Percentiles rank a stretch among this genome's conserved stretches.
phyloP scores from a whole-genome alignment of 1,284 basidiomycete genomes.

The Cutaneotrichosporon dermatis region DNA sequence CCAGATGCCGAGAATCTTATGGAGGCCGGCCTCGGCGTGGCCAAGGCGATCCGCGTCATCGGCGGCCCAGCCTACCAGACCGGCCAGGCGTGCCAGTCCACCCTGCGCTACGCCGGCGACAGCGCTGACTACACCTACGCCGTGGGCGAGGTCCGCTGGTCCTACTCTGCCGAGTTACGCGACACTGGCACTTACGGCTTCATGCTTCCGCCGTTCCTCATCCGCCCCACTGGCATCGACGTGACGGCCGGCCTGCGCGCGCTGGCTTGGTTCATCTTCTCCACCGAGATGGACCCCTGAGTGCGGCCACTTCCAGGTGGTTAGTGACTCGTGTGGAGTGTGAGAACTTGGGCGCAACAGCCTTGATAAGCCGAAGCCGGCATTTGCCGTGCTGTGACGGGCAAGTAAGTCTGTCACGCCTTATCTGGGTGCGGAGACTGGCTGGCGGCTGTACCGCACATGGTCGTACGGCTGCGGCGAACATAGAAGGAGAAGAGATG shows the following conservation, averaged over 20 bases:
- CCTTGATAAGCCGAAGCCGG: no score
- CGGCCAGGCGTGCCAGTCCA: conserved; percentile 63
- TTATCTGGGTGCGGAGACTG: no score
- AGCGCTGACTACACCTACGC: conserved; percentile 72
- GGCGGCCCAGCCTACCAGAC: conserved; percentile 60
- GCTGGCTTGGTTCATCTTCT: conserved; percentile 62
- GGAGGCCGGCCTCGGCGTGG: conserved; percentile 70
- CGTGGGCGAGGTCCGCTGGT: conserved; percentile 62
- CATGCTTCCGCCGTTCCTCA: conserved; percentile 65
- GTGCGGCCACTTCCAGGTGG: no score
- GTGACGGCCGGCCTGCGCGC: conserved; percentile 62
- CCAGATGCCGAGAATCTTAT: conserved; percentile 76
- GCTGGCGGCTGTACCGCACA: no score
- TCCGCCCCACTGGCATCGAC: conserved; percentile 73
- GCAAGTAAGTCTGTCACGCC: no score
- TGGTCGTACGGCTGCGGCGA: no score
- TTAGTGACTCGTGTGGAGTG: no score
- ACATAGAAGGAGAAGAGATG: no score
- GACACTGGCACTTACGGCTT: conserved; percentile 86
- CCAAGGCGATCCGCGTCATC: conserved; percentile 56
- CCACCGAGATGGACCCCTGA: conserved; percentile 33
- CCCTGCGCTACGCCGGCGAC: conserved; percentile 68
- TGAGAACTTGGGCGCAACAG: no score
- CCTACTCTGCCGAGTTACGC: conserved; percentile 70
- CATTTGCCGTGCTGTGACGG: no score